These are phyloP conservation scores for Porogramme epimiltina DNA, from an alignment of 1,284 basidiomycete genomes.

Conservation along the genomic window DNA sequence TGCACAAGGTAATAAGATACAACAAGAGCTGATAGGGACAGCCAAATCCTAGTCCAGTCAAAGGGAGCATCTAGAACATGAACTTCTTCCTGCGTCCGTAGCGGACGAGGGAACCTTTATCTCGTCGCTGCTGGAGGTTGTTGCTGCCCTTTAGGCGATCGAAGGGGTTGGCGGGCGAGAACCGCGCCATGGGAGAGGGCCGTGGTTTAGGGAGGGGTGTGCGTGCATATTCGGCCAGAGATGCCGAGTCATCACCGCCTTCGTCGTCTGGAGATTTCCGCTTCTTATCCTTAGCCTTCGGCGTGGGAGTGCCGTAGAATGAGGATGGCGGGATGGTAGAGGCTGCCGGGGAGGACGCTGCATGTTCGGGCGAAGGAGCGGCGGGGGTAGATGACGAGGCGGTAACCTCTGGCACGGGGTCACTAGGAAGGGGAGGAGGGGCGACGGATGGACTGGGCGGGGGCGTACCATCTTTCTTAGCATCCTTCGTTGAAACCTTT, in stretches of 20 bases:
- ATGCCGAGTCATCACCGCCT: slow-evolving; percentile 32
- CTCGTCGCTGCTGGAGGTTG: slow-evolving; percentile 31
- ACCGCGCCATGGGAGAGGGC: slow-evolving; percentile 20
- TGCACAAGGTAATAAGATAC: slow-evolving; percentile 5
- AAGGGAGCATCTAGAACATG: slow-evolving; percentile 17
- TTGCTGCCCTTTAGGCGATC: slow-evolving; percentile 35
- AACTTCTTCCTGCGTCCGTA: slow-evolving; percentile 32
- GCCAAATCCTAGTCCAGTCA: slow-evolving; percentile 18
- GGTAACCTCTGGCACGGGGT: slow-evolving; percentile 7
- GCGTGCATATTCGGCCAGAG: slow-evolving; percentile 28
- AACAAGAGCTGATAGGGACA: slow-evolving; percentile 14
- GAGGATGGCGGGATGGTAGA: slow-evolving; percentile 39
- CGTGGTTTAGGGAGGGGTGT: slow-evolving; percentile 28
- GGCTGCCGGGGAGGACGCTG: slow-evolving; percentile 17
- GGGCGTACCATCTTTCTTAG: not conserved
- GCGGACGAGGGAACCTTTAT: slow-evolving; percentile 19
- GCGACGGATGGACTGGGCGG: slow-evolving; percentile 28
- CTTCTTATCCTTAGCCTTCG: slow-evolving; percentile 37
- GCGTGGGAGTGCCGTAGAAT: slow-evolving; percentile 45
- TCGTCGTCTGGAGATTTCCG: slow-evolving; percentile 42
- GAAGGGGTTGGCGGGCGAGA: slow-evolving; percentile 36
- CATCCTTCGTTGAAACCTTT: slow-evolving; percentile 23
- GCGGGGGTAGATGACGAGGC: not conserved
- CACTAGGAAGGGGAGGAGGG: slow-evolving; percentile 16
- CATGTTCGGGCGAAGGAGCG: not conserved